These are phyloP conservation scores for Leptographium radiaticola DNA, from an alignment of 2,329 filamentous ascomycete genomes.

Conservation along the genomic window DNA sequence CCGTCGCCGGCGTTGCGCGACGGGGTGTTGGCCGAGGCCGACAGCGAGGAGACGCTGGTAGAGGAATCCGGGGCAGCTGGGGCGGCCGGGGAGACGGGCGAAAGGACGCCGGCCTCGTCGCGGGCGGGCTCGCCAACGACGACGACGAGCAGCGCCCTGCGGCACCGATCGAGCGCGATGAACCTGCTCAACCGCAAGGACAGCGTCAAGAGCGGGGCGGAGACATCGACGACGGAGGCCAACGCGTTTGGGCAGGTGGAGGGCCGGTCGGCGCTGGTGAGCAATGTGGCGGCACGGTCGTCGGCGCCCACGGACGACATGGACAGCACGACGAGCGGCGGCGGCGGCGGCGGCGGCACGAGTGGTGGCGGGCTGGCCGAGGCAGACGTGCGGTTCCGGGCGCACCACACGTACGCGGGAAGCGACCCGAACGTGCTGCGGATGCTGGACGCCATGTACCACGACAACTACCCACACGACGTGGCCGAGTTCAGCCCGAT, in stretches of 20 bases:
- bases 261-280: slow-evolving; percentile 33
- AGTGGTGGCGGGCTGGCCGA: neutral
- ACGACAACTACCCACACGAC: slow-evolving; percentile 55
- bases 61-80: too few species aligned
- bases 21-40: slow-evolving; percentile 13
- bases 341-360: slow-evolving; percentile 18
- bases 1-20: slow-evolving; percentile 18
- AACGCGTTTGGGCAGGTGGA: slow-evolving; percentile 49
- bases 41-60: slow-evolving; percentile 13
- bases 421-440: slow-evolving; percentile 56
- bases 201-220: slow-evolving; percentile 42
- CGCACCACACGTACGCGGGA: slow-evolving; percentile 74
- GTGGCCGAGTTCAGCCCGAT: slow-evolving; percentile 64
- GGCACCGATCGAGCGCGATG: slow-evolving; percentile 46
- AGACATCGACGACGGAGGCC: slow-evolving; percentile 44
- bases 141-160: slow-evolving; percentile 19
- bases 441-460: slow-evolving; percentile 76
- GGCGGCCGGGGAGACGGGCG: slow-evolving; percentile 12
- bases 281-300: slow-evolving; percentile 11
- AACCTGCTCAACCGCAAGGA: slow-evolving; percentile 46
- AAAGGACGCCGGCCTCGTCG: slow-evolving; percentile 8
- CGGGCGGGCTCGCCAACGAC: neutral
- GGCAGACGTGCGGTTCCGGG: slow-evolving; percentile 31
- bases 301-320: slow-evolving; percentile 9
- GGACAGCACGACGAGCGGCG: slow-evolving; percentile 10